Base-by-base conservation (phyloP, 2,329 filamentous ascomycete species). In the Zelopaecilomyces penicillatus region DNA sequence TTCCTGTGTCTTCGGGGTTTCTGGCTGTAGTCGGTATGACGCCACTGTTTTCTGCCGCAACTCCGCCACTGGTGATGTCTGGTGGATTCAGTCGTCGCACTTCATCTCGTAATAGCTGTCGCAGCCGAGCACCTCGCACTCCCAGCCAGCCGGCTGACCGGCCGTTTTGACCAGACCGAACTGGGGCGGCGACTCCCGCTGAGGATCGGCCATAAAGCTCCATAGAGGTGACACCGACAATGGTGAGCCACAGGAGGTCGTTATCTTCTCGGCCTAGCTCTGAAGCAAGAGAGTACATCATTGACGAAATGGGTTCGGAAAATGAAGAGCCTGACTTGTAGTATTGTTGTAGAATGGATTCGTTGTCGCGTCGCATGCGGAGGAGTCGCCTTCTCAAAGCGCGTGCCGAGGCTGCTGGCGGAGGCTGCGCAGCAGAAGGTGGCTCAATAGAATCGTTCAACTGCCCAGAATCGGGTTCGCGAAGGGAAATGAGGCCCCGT, bases 181-280 rank as follows among this genome's bases (percentile, higher is more conserved):
- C 69, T 1, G 76, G 70, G 2, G 80, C 74, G 12, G 85, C 83
- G 30, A 93, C 74, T 27, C 88, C 88, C 9, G 86, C 83, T 37
- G 86, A 87, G 19, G 87, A 91, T 45, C 87, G 82, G 11, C 90
- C 90, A 53, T 93, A 95, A 1, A 96, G 75, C 61, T 96, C 90
- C 65, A 95, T 83, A 11, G 89, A 95, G n/a, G 86, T 89, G 32
- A 95, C 87, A 5, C 93, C 93, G 28, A 98, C 87, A 57, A 97
- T 95, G 5, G 89, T 82, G 47, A 95, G 76, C 93, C 93, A 98
- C 10, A 98, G 74, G 26, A 97, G 73, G 57, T 98, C 90, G 57
- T 97, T 98, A 63, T 97, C 91, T 71, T 97, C 93, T 43, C 90
- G 85, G 50, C 93, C 93, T 5, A 98, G 78, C 59, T 97, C 93